Evolutionary conservation across 2,329 filamentous ascomycete species (phyloP).

Genomic region (Colletotrichum gloeosporioides): DNA sequence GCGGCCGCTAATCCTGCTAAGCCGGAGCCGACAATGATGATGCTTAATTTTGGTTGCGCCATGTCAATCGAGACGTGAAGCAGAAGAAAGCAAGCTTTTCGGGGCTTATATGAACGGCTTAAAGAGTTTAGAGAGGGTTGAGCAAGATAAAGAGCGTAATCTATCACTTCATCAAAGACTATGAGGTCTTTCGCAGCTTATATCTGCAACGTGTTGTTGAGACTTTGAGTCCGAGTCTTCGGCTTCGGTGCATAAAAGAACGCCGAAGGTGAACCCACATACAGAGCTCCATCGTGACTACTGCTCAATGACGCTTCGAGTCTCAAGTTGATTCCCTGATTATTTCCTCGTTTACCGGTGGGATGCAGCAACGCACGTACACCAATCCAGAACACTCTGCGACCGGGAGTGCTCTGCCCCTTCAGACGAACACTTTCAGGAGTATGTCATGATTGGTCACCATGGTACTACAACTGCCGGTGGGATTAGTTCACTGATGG

Average conservation of each 20-base stretch:
- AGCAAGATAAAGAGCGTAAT: neutral
- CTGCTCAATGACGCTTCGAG: neutral
- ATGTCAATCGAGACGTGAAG: neutral
- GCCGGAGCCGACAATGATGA: neutral
- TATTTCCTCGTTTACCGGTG: neutral
- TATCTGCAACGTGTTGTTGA: neutral
- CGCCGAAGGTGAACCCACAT: neutral
- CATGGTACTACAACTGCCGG: neutral
- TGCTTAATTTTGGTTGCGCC: neutral
- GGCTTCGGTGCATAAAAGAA: neutral
- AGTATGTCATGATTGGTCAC: neutral
- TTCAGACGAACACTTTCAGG: neutral
- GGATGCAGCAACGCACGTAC: neutral
- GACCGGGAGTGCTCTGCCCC: neutral
- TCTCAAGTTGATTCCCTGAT: neutral
- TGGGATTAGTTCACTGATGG: neutral
- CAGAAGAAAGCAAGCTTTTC: rapidly evolving
- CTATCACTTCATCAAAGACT: neutral
- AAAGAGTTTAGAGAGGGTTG: neutral
- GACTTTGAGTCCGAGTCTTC: neutral
- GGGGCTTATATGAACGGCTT: rapidly evolving
- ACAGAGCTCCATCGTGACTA: neutral
- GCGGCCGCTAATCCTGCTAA: neutral
- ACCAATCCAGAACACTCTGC: neutral
- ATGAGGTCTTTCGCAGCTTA: neutral